These are phyloP conservation scores for Alternaria brassicae DNA, from an alignment of 2,329 filamentous ascomycete species.

Conservation along the genomic window DNA sequence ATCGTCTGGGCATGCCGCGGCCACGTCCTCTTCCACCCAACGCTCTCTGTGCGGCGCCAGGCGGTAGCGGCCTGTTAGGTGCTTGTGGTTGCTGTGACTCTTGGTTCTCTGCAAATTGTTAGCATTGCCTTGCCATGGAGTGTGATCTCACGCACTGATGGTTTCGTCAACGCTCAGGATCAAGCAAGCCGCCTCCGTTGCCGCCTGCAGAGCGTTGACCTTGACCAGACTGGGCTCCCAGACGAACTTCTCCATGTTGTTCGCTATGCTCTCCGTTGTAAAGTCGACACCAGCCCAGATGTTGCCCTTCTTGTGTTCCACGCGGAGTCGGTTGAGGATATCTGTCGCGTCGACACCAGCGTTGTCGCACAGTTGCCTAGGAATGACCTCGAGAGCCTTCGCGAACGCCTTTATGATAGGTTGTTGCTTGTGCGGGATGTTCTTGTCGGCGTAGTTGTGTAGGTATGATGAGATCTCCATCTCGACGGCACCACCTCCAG, in stretches of 20 bases:
- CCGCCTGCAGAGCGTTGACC: constrained; percentile 95
- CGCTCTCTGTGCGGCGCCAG: constrained; percentile 82
- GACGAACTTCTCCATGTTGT: constrained; percentile 95
- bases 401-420: constrained; percentile 97
- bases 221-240: constrained; percentile 98
- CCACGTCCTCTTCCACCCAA: constrained; percentile 74
- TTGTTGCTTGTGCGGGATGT: constrained; percentile 94
- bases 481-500: constrained; percentile 91
- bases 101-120: constrained; percentile 72
- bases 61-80: constrained; percentile 70
- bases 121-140: constrained; percentile 14
- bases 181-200: constrained; percentile 92
- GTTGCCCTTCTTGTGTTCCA: constrained; percentile 93
- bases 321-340: constrained; percentile 93
- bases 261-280: constrained; percentile 83
- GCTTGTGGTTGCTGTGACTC: constrained; percentile 86
- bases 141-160: constrained; percentile 68
- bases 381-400: constrained; percentile 95
- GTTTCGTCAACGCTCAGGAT: constrained; percentile 98
- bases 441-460: constrained; percentile 89
- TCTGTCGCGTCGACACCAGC: constrained; percentile 98
- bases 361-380: constrained; percentile 96
- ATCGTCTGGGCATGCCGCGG: constrained; percentile 82
- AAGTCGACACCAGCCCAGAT: constrained; percentile 98
- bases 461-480: constrained; percentile 97